phyloP scores from a whole-genome alignment of 2,329 filamentous ascomycete genomes.

The Tympanopsis confertula region DNA sequence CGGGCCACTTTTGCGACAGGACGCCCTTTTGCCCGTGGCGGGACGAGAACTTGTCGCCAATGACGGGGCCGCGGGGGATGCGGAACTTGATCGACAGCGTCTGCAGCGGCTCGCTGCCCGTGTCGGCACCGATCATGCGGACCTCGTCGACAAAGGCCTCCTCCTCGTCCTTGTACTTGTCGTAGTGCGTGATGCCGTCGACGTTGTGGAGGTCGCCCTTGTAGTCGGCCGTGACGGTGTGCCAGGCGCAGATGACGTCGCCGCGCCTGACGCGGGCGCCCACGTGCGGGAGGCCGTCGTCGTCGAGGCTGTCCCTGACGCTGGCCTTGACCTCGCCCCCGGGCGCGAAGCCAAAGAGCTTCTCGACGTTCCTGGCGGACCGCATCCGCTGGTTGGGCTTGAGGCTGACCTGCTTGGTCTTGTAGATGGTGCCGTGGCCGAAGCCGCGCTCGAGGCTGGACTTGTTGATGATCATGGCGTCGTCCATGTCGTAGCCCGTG shows the following conservation, averaged over 20 bases:
- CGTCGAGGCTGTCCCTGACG: constrained; percentile 64
- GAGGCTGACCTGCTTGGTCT: constrained; percentile 83
- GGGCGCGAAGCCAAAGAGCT: constrained; percentile 85
- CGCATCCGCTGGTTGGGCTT: constrained; percentile 65
- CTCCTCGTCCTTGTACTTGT: constrained; percentile 91
- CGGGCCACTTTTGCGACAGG: constrained; percentile 87
- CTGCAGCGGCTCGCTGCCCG: constrained; percentile 72
- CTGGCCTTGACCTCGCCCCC: constrained; percentile 59
- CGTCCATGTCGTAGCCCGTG: constrained; percentile 99
- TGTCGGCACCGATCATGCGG: constrained; percentile 76
- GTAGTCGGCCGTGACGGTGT: constrained; percentile 74
- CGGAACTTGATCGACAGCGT: constrained; percentile 87
- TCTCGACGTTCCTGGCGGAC: constrained; percentile 58
- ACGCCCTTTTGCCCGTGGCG: constrained; percentile 98
- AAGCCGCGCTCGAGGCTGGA: constrained; percentile 92
- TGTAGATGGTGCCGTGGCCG: constrained; percentile 91
- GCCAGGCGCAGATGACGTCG: constrained; percentile 78
- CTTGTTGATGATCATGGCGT: constrained; percentile 99
- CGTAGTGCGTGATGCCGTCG: constrained; percentile 73
- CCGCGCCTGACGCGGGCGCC: constrained; percentile 70
- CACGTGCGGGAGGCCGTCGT: constrained; percentile 75
- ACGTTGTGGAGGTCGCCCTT: constrained; percentile 71
- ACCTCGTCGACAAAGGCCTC: constrained; percentile 85
- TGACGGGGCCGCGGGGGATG: constrained; percentile 77
- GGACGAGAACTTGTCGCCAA: constrained; percentile 98